Base-by-base conservation (phyloP, 768 basidiomycete genomes). In the Pleurotus platypus region DNA sequence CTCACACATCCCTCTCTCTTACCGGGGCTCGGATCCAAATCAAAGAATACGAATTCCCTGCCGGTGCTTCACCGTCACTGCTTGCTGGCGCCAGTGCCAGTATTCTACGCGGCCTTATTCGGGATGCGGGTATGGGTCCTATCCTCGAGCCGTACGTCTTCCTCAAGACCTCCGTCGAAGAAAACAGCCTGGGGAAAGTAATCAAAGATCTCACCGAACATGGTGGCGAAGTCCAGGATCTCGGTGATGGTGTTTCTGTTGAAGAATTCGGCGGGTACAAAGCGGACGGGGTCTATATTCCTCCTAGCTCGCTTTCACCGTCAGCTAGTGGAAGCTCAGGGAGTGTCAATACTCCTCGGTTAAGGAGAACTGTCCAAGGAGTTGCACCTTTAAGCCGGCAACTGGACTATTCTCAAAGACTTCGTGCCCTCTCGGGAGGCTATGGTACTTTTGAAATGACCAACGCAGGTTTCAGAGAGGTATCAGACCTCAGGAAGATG, bases 181-280 rank as follows among this genome's bases (percentile, higher is more conserved):
- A 87, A 60, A 82, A 85, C 58, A 77, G 76, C 57, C 73, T 94
- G 2, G 91, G 92, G 20, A 89, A 84, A 63, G 84, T 90, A 18
- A 82, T 92, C 46, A 90, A 87, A 64, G 92, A 94, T 63, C 72
- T 94, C n/a, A 89, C 87, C 8, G 91, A 93, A 66, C 81, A 87
- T 58, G 83, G 85, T 1, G 91, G 89, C n/a, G 90, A 92, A 65
- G 74, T 94, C 9, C 69, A 85, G 20, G 87, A 91, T 61, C 78
- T 94, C 18, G 80, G 76, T 3, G 72, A 78, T 40, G 79, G 77
- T n/a, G 63, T 72, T 4, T 62, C 67, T 26, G 58, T 68, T 5
- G 77, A 75, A 38, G 72, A 71, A 16, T 64, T 70, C 5, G 78
- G 71, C 15, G 75, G 79, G 12, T 88, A 81, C 64, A 63, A 80